phyloP scores from a whole-genome alignment of 345 rosid species.

The Diplotaxis tenuifolia region DNA sequence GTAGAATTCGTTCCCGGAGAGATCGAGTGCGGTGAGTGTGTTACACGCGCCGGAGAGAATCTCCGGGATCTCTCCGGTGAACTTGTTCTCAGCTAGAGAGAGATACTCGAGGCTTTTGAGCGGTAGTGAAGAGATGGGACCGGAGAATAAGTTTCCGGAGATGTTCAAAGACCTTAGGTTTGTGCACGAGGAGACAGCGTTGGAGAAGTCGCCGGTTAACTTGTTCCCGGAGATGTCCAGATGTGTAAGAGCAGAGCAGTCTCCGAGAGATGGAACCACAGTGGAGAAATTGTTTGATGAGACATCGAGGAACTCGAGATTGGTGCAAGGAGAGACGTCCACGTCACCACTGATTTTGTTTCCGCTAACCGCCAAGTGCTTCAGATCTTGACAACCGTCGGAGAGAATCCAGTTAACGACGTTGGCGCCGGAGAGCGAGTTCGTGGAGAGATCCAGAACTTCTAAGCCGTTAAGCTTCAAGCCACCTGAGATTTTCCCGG shows the following conservation, averaged over 20 bases:
- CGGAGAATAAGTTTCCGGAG: slow-evolving; percentile 63
- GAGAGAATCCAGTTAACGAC: slow-evolving; percentile 52
- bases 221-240: slow-evolving; percentile 81
- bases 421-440: slow-evolving; percentile 50
- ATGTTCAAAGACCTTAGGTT: slow-evolving; percentile 63
- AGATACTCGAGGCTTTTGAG: slow-evolving; percentile 49
- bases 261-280: slow-evolving; percentile 53
- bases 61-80: slow-evolving; percentile 73
- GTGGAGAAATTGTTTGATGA: slow-evolving; percentile 72
- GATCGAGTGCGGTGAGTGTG: slow-evolving; percentile 68
- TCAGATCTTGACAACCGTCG: slow-evolving; percentile 62
- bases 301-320: slow-evolving; percentile 60
- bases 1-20: slow-evolving; percentile 62
- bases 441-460: slow-evolving; percentile 73
- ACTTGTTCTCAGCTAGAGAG: slow-evolving; percentile 50
- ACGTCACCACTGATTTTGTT: slow-evolving; percentile 68
- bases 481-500: slow-evolving; percentile 45
- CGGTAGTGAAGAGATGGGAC: slow-evolving; percentile 65
- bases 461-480: slow-evolving; percentile 47
- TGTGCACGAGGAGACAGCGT: slow-evolving; percentile 52
- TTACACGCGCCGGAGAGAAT: slow-evolving; percentile 61
- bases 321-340: slow-evolving; percentile 58
- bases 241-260: slow-evolving; percentile 58
- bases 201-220: slow-evolving; percentile 56
- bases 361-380: slow-evolving; percentile 50